phyloP scores from a whole-genome alignment of 768 basidiomycete species.

The Boletus subparvulus region DNA sequence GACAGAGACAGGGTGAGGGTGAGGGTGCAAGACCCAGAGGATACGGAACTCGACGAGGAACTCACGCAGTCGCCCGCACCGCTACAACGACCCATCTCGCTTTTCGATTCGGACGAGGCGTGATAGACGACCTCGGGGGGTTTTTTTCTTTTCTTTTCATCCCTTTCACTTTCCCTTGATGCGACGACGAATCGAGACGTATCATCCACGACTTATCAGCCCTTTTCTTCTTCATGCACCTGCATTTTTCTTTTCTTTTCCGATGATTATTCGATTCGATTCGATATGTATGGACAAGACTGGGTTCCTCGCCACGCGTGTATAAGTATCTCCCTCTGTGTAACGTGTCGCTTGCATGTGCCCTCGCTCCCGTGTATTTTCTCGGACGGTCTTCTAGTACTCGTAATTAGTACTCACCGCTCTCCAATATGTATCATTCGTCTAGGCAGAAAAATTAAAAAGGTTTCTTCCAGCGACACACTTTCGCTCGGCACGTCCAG shows the following conservation, averaged over 20 bases:
- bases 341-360: not conserved
- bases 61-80: constrained; percentile 28
- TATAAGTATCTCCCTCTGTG: not conserved
- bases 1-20: not conserved
- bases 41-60: constrained; percentile 8
- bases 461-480: not conserved
- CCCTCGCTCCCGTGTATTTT: not conserved
- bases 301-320: not conserved
- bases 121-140: not conserved
- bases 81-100: constrained; percentile 30
- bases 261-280: not conserved
- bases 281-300: constrained; percentile 2
- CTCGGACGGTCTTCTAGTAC: not conserved
- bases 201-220: not conserved
- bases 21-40: constrained; percentile 6
- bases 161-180: not conserved
- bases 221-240: not conserved
- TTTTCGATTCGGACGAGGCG: constrained; percentile 30
- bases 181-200: not conserved
- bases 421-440: not conserved
- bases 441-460: not conserved
- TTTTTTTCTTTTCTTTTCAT: not conserved
- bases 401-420: not conserved
- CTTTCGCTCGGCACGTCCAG: not conserved
- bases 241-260: not conserved